Evolutionary conservation across 164 flowering plant species (phyloP).

Genomic region (Dillenia turbinata): DNA sequence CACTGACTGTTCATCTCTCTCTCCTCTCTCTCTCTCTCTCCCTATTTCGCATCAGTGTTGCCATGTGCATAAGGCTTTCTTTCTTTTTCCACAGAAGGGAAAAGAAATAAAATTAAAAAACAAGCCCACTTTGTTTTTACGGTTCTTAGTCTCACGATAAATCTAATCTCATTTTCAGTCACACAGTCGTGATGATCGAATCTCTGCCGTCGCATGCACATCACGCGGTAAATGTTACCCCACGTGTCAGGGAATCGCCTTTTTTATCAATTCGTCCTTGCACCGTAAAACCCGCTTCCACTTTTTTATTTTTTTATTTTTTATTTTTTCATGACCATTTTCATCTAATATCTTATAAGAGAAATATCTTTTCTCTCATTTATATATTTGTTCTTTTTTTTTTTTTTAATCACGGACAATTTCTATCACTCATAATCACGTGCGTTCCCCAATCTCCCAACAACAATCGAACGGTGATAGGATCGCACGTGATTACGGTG

Average conservation of each 20-base stretch:
- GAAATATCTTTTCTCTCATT: too few species aligned
- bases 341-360: neutral
- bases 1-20: conserved; percentile 3
- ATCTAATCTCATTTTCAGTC: neutral
- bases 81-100: neutral
- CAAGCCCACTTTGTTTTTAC: conserved; percentile 10
- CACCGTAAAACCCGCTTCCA: conserved; percentile 38
- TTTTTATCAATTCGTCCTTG: conserved; percentile 25
- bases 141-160: conserved; percentile 20
- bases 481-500: too few species aligned
- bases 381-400: too few species aligned
- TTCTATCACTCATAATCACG: too few species aligned
- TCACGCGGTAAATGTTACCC: conserved; percentile 5
- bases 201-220: conserved; percentile 9
- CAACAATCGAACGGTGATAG: too few species aligned
- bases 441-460: too few species aligned
- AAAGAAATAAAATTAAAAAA: neutral
- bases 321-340: neutral
- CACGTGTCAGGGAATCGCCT: conserved; percentile 25
- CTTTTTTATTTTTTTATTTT: conserved; percentile 23
- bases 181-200: conserved; percentile 1
- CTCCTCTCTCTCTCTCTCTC: neutral
- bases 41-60: neutral
- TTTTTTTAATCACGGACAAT: too few species aligned
- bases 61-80: neutral